phyloP scores from a whole-genome alignment of 2,329 filamentous ascomycete species.

The Meredithiella fracta region DNA sequence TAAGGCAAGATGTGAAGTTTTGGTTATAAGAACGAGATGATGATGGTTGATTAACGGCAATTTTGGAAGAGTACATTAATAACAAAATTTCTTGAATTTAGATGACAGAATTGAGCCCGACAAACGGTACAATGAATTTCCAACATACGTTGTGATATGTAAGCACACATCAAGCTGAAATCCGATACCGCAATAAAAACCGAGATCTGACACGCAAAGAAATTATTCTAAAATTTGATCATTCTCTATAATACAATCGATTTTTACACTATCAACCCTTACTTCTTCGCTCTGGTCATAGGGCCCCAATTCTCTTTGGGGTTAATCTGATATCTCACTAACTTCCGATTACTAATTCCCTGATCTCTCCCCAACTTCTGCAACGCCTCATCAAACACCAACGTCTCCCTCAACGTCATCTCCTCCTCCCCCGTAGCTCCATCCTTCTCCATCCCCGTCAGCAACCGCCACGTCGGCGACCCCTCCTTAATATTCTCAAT shows the following conservation, averaged over 20 bases:
- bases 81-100: no score
- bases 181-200: not conserved
- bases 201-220: no score
- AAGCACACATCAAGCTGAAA: no score
- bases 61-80: no score
- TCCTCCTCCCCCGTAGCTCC: slow-evolving; percentile 16
- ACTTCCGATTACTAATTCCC: slow-evolving; percentile 47
- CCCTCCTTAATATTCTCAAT: slow-evolving; percentile 50
- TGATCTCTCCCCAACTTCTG: slow-evolving; percentile 49
- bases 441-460: slow-evolving; percentile 22
- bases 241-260: not conserved
- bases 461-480: slow-evolving; percentile 56
- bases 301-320: slow-evolving; percentile 90
- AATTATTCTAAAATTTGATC: no score
- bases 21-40: no score
- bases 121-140: no score
- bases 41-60: no score
- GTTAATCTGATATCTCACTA: slow-evolving; percentile 80
- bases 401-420: slow-evolving; percentile 38
- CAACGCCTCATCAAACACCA: slow-evolving; percentile 59
- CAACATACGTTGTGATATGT: no score
- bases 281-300: slow-evolving; percentile 36
- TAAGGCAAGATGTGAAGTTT: no score
- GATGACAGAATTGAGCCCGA: no score
- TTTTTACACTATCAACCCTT: not conserved